Evolutionary conservation across 1,284 basidiomycete genomes (phyloP).

Genomic region (Microbotryum saponariae): DNA sequence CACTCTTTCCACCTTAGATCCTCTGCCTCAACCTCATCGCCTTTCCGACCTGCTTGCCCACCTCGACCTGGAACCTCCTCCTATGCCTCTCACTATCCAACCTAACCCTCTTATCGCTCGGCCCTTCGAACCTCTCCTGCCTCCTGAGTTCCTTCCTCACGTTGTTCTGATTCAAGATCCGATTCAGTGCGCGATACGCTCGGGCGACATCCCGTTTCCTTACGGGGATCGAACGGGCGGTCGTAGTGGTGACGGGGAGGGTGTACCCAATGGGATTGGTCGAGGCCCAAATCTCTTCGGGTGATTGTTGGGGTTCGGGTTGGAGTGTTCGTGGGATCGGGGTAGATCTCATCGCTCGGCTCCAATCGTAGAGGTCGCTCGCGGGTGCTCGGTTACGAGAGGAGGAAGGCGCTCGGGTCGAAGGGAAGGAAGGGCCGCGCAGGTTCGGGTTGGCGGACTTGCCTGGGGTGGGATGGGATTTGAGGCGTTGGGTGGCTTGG

Average conservation of each 20-base stretch:
- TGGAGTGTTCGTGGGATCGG: neutral
- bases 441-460: too few relatives aligned
- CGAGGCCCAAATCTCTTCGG: slow-evolving; percentile 16
- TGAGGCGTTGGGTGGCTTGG: too few relatives aligned
- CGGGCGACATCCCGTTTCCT: slow-evolving; percentile 17
- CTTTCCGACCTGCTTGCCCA: slow-evolving; percentile 26
- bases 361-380: too few relatives aligned
- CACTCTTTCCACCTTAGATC: too few relatives aligned
- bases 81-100: slow-evolving; percentile 30
- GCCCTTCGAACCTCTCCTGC: slow-evolving; percentile 29
- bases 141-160: slow-evolving; percentile 20
- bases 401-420: too few relatives aligned
- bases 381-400: too few relatives aligned
- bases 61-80: slow-evolving; percentile 31
- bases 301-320: neutral
- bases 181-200: slow-evolving; percentile 26
- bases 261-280: slow-evolving; percentile 15
- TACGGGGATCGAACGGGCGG: slow-evolving; percentile 23
- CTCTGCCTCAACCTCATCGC: slow-evolving; percentile 19
- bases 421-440: too few relatives aligned
- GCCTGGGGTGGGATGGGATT: too few relatives aligned
- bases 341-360: neutral
- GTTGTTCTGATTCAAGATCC: slow-evolving; percentile 27
- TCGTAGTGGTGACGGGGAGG: slow-evolving; percentile 17
- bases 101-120: slow-evolving; percentile 28